Conservation (phyloP, 768 basidiomycete genomes). For the Xerocomellus intermedius region DNA sequence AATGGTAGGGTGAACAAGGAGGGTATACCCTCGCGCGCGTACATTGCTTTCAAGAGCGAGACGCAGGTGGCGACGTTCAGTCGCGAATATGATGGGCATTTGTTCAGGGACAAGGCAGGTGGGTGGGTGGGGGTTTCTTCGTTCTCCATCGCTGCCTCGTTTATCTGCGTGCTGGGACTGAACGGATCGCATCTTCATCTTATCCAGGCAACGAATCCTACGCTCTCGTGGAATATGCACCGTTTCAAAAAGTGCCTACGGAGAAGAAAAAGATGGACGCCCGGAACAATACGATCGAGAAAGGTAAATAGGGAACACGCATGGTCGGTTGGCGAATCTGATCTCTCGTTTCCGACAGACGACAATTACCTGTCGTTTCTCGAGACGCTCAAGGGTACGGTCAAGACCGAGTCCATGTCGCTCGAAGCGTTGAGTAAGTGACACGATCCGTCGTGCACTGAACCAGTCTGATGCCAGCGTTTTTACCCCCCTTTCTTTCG, state of each 20-base stretch:
- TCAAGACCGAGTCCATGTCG: conserved; percentile 56
- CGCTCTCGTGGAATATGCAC: conserved; percentile 92
- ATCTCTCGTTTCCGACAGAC: conserved; percentile 42
- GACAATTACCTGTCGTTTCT: conserved; percentile 84
- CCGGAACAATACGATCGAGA: conserved; percentile 85
- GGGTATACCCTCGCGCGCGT: conserved; percentile 83
- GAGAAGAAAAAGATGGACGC: conserved; percentile 77
- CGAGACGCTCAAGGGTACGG: conserved; percentile 58
- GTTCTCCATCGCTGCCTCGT: background rate
- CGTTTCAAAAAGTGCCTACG: conserved; percentile 81
- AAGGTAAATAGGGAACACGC: conserved; percentile 29
- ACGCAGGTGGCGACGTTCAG: conserved; percentile 74
- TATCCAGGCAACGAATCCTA: conserved; percentile 79
- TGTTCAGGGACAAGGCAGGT: conserved; percentile 93
- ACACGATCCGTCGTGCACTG: background rate
- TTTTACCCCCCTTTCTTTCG: too few species aligned
- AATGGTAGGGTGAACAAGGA: conserved; percentile 84
- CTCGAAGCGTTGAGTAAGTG: conserved; percentile 50
- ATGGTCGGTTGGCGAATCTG: background rate
- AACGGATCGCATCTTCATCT: background rate
- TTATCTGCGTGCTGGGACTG: background rate
- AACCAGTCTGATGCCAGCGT: background rate
- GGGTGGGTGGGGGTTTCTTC: too few species aligned
- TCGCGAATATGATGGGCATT: conserved; percentile 84
- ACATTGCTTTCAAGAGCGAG: conserved; percentile 82